phyloP scores from a whole-genome alignment of 176 grass and related monocot genomes.

The Melocanna baccifera region DNA sequence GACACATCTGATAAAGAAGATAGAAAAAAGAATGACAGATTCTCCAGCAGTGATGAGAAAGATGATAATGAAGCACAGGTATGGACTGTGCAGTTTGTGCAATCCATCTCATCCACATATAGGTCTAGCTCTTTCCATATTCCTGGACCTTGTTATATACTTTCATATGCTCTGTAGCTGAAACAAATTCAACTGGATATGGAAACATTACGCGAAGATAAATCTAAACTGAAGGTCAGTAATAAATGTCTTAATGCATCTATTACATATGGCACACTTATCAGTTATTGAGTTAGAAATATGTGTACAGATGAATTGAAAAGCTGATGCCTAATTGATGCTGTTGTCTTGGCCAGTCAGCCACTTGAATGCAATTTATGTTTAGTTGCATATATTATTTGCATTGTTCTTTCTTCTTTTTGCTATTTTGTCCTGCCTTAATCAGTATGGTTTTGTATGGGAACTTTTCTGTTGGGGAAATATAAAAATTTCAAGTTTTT shows the following conservation, averaged over 20 bases:
- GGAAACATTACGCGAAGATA: constrained; percentile 63
- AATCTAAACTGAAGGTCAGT: constrained; percentile 64
- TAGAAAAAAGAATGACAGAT: constrained; percentile 42
- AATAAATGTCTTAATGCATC: constrained; percentile 1
- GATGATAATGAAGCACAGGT: constrained; percentile 55
- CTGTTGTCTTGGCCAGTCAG: neutral
- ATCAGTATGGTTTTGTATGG: neutral
- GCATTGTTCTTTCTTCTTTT: neutral
- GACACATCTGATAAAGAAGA: constrained; percentile 54
- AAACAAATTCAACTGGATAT: constrained; percentile 65
- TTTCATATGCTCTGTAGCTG: constrained; percentile 38
- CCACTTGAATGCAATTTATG: neutral
- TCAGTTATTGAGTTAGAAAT: neutral
- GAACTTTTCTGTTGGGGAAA: constrained; percentile 5
- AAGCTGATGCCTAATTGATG: neutral
- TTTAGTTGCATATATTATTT: constrained; percentile 21
- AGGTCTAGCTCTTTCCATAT: neutral
- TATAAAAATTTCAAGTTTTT: neutral
- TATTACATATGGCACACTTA: neutral
- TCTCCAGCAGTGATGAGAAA: constrained; percentile 54
- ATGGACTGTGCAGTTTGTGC: constrained; percentile 1
- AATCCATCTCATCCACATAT: constrained; percentile 6
- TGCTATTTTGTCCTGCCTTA: neutral
- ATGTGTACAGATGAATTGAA: neutral
- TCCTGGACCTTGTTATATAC: constrained; percentile 22